Percentiles rank a stretch among this genome's conserved stretches.
Conservation (phyloP, 768 basidiomycete species). For the Gloeostereum incarnatum region DNA sequence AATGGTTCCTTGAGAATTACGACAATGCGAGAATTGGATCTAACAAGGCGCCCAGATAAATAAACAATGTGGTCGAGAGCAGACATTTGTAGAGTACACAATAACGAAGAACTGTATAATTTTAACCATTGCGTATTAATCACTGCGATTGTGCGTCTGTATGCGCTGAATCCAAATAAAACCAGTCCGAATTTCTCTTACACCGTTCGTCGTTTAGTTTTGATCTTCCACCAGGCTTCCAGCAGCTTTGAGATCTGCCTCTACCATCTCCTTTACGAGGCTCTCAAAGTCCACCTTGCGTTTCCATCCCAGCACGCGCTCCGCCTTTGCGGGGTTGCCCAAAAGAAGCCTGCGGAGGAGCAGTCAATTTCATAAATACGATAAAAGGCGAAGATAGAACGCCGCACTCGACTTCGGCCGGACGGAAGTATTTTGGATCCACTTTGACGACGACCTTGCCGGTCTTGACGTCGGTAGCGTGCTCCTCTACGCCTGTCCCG, state of each 20-base stretch:
- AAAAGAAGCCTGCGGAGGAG: slow-evolving; percentile 52
- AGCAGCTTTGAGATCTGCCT: slow-evolving; percentile 67
- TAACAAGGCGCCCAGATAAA: too few species aligned
- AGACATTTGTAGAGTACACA: too few species aligned
- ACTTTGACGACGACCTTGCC: slow-evolving; percentile 73
- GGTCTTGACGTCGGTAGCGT: slow-evolving; percentile 63
- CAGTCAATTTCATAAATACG: neutral
- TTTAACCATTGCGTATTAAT: too few species aligned
- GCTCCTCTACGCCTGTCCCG: slow-evolving; percentile 65
- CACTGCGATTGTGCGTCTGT: too few species aligned
- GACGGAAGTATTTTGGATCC: slow-evolving; percentile 88
- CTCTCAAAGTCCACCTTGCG: slow-evolving; percentile 75
- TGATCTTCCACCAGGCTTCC: slow-evolving; percentile 75
- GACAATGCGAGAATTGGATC: slow-evolving; percentile 61
- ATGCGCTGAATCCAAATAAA: too few species aligned
- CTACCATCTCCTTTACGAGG: slow-evolving; percentile 90
- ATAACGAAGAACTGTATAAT: too few species aligned
- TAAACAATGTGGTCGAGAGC: too few species aligned
- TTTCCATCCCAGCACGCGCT: slow-evolving; percentile 84
- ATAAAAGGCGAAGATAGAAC: slow-evolving; percentile 2
- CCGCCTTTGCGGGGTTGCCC: slow-evolving; percentile 88
- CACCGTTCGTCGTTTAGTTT: slow-evolving; percentile 39
- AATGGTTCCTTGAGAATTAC: slow-evolving; percentile 86
- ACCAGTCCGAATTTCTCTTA: too few species aligned
- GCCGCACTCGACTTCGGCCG: slow-evolving; percentile 88